phyloP scores from a whole-genome alignment of 2,329 filamentous ascomycete species.

The Magnaporthales sp. region DNA sequence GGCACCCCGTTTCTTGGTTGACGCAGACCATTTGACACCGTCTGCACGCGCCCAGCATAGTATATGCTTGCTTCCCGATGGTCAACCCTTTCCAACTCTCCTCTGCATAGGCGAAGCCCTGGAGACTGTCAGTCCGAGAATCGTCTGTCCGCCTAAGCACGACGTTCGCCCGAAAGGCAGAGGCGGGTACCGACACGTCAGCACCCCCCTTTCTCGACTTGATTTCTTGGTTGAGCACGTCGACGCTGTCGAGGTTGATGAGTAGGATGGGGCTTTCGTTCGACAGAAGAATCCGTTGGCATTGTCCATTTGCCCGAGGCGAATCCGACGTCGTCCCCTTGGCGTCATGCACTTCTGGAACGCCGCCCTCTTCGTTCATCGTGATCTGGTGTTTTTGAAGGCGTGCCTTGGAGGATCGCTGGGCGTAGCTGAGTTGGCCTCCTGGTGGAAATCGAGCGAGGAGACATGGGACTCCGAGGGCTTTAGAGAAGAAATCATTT shows the following conservation, averaged over 20 bases:
- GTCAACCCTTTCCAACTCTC: constrained; percentile 64
- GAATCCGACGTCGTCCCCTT: constrained; percentile 44
- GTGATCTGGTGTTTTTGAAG: constrained; percentile 47
- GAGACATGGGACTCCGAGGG: constrained; percentile 70
- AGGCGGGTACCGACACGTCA: constrained; percentile 46
- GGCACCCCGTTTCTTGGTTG: constrained; percentile 71
- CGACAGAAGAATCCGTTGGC: constrained; percentile 61
- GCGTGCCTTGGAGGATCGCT: constrained; percentile 64
- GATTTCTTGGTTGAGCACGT: constrained; percentile 68
- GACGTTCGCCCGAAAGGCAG: constrained; percentile 85
- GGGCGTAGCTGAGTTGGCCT: constrained; percentile 41
- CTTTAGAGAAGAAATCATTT: constrained; percentile 67
- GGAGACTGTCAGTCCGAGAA: constrained; percentile 11
- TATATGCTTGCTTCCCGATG: constrained; percentile 55
- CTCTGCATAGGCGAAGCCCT: constrained; percentile 56
- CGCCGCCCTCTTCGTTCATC: neutral
- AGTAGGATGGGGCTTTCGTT: constrained; percentile 93
- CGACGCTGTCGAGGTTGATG: constrained; percentile 72
- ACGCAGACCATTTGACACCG: constrained; percentile 96
- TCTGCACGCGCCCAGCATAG: constrained; percentile 74
- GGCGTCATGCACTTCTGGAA: too few species aligned
- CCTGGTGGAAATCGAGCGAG: constrained; percentile 76
- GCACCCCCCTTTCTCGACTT: constrained; percentile 45
- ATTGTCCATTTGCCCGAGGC: constrained; percentile 31
- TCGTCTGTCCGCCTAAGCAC: constrained; percentile 50